These are phyloP conservation scores for Pseudogymnoascus verrucosus DNA, from an alignment of 2,329 filamentous ascomycete genomes.

Conservation along the genomic window DNA sequence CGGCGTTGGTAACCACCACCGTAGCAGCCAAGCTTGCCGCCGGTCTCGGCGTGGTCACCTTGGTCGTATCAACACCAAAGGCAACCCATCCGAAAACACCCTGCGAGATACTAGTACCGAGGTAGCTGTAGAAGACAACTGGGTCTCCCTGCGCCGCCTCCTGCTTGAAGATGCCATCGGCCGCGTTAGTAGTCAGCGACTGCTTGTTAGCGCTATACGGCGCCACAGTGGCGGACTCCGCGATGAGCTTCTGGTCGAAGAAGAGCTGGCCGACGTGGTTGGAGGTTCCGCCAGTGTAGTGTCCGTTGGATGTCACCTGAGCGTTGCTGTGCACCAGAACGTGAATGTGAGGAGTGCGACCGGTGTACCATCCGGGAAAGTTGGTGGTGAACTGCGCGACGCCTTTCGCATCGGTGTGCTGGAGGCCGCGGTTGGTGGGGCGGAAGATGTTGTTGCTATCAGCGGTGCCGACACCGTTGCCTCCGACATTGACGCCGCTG, in stretches of 20 bases:
- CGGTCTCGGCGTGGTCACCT: conserved; percentile 40
- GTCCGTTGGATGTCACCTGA: conserved; percentile 33
- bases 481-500: conserved; percentile 30
- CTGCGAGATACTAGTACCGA: conserved; percentile 44
- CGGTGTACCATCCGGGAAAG: conserved; percentile 39
- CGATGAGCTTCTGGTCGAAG: conserved; percentile 52
- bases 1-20: conserved; percentile 25
- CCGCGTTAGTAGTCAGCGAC: conserved; percentile 38
- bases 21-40: conserved; percentile 28
- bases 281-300: conserved; percentile 42
- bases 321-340: conserved; percentile 37
- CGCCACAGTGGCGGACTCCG: conserved; percentile 37
- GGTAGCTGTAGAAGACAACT: conserved; percentile 49
- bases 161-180: conserved; percentile 40
- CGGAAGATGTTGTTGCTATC: conserved; percentile 32
- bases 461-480: conserved; percentile 33
- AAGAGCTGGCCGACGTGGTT: conserved; percentile 58
- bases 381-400: conserved; percentile 35
- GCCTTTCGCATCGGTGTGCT: conserved; percentile 34
- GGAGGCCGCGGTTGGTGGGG: conserved; percentile 35
- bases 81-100: conserved; percentile 49
- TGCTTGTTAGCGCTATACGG: conserved; percentile 43
- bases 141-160: conserved; percentile 42
- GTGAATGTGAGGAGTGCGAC: conserved; percentile 41
- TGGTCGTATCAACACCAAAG: conserved; percentile 40